Base-by-base conservation (phyloP, 2,329 filamentous ascomycete genomes). In the Hysterium pulicare region DNA sequence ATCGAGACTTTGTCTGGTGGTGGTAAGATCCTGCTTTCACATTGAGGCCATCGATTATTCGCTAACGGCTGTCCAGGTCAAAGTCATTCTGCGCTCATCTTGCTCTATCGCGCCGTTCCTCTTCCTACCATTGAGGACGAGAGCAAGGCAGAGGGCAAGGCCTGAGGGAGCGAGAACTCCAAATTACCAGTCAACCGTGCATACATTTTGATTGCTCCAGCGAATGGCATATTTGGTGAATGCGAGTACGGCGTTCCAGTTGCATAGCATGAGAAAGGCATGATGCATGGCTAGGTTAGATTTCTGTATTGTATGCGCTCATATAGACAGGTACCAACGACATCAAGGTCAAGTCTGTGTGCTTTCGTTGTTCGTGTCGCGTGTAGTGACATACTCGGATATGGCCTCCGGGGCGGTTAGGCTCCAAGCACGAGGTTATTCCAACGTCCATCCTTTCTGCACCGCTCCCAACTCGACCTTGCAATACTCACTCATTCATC, bases 1-100 rank as follows among this genome's bases (percentile, higher is more conserved):
- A 94, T 98, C 53, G 87, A 91, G 63, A 86, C 84, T 3, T 77
- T 98, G 39, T 80, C 90, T 38, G 94, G 93, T 45, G 93, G 94
- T 59, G 91, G 90, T 81, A 67, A 67, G 76, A 61, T 32, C 30
- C 37, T n/a, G n/a, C n/a, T n/a, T n/a, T 61, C 2, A 19, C 19
- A 17, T 28, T 21, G 5, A 3, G n/a, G 13, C n/a, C 9, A n/a
- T n/a, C 24, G 13, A 30, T 33, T 16, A 40, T 38, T 15, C 34
- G 44, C 50, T 59, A 47, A n/a, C n/a, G n/a, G n/a, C n/a, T n/a
- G n/a, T 13, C 9, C 41, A 74, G 75, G 75, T 52, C 87, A 93
- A 69, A 86, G 83, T 41, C 87, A 93, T 68, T 90, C 86, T 38
- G 87, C 87, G 21, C 76, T 93, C 36, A 89, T 93, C 49, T 71